Evolutionary conservation across 345 rosid genomes (phyloP).

Genomic region (Eucalyptus curtisii): DNA sequence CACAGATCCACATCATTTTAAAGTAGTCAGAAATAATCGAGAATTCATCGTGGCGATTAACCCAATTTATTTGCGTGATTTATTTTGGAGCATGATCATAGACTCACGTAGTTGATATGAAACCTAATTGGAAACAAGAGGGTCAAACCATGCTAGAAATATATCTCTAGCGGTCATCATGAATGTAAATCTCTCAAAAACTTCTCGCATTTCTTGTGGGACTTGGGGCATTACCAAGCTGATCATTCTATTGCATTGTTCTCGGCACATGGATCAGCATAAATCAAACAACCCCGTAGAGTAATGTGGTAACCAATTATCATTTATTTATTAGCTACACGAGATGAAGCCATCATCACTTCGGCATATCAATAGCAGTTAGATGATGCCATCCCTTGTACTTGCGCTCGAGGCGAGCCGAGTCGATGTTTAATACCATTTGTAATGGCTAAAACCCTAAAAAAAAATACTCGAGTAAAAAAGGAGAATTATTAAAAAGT

Average conservation of each 20-base stretch:
- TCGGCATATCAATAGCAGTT: not conserved
- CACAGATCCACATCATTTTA: not conserved
- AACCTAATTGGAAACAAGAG: not conserved
- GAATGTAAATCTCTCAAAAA: not conserved
- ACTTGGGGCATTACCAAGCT: not conserved
- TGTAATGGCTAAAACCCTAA: not conserved
- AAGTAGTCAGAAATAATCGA: not conserved
- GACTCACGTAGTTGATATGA: not conserved
- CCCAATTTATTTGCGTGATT: no score
- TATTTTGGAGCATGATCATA: not conserved
- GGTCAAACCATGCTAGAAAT: not conserved
- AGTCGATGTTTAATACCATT: not conserved
- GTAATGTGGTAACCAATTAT: not conserved
- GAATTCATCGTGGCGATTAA: not conserved
- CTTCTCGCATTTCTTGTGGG: fast-evolving
- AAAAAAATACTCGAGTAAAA: not conserved
- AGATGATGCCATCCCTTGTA: not conserved
- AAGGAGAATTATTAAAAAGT: fast-evolving
- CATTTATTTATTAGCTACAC: not conserved
- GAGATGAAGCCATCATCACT: not conserved
- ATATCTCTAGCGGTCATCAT: not conserved
- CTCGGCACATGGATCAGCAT: not conserved
- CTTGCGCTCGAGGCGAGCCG: fast-evolving
- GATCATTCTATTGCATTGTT: not conserved
- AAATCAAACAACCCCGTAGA: not conserved